Evolutionary conservation across 495 filamentous ascomycete species (phyloP), one percentile per base, ranked within the genome.

Genomic region (Pseudomonodictys pantanalensis): DNA sequence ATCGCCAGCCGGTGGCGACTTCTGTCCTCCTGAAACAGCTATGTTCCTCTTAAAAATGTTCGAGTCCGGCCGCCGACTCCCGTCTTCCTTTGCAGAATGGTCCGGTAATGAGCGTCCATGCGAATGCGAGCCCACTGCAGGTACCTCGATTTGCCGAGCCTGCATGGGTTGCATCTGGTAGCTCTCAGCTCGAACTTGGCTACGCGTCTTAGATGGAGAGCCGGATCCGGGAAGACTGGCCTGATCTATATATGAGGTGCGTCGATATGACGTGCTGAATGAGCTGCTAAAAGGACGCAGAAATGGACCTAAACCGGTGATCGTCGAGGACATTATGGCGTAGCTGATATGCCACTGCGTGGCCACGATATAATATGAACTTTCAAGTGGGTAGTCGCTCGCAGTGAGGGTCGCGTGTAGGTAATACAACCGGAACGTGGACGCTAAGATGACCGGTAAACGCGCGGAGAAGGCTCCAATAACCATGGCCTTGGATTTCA

Each of bases 341-440:
- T 64, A 64, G 20, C 54, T 49, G 6, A 64, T 33, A 0, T 64
- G 54, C 60, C 54, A 58, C 26, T 64, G 60, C 18, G 60, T 64
- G 17, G 41, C n/a, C 18, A 64, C 60, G 7, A 52, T 29, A 24
- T 51, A 45, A 41, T 46, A 64, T 26, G 46, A 26, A 17, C 17
- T 49, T 12, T 22, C n/a, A 23, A 64, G 60, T 20, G 35, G 47
- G 33, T 44, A 47, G 24, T 64, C 32, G 7, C 11, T 9, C 26
- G 54, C 47, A 25, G 26, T 10, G 54, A 64, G 28, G 41, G 41
- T 42, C 28, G 2, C 9, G 41, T 18, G 32, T 15, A 64, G 35
- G 29, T 64, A 64, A 20, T 30, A 7, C 12, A 64, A 41, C 28
- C 60, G 60, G 20, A 44, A 26, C 24, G 48, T 41, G 22, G 54